Evolutionary conservation across 805 yeast genomes (phyloP), one percentile per base, ranked within the genome.

Genomic region (Saturnispora serradocipensis): DNA sequence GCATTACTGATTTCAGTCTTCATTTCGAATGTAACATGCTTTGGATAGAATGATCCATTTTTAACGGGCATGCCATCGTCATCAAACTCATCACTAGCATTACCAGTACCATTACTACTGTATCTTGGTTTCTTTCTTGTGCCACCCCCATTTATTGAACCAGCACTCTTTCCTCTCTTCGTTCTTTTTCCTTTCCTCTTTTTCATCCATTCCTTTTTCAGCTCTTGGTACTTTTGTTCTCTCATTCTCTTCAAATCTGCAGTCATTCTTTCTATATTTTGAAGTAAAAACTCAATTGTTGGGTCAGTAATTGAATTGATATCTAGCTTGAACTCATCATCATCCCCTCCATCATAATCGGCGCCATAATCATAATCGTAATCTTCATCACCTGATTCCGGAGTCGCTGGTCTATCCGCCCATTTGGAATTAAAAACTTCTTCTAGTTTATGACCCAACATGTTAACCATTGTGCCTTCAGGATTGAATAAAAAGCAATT

Each of bases 401-500:
- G 83, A 18, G 86, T 80, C 22, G 77, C 74, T 18, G 97, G 96
- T 66, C 83, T 81, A 58, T 88, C 89, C 24, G 80, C 77, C 97
- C 98, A 91, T 66, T 82, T 84, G 61, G 86, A 82, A 61, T 88
- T 86, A 63, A 91, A 93, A 3, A 86, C 78, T 27, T 82, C 83
- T 68, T 93, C 97, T 51, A 93, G 72, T 59, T 89, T 77, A 66
- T 88, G 96, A 18, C 98, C 99, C 95, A 93, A 86, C 77, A 80
- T 78, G 67, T 90, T 88, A 36, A 93, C 99, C 46, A 95, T 95
- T 5, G 96, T 83, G n/a, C 97, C 96, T 60, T 86, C 96, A 2
- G 99, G 98, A 68, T 93, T 93, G 72, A 91, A 93, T 15, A 77
- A 74, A 66, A 88, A 93, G 70, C 98, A 91, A 69, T 93, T 91